Evolutionary conservation across 2,329 filamentous ascomycete species (phyloP), one percentile per base, ranked within the genome.

Genomic region (Botrytis squamosa): DNA sequence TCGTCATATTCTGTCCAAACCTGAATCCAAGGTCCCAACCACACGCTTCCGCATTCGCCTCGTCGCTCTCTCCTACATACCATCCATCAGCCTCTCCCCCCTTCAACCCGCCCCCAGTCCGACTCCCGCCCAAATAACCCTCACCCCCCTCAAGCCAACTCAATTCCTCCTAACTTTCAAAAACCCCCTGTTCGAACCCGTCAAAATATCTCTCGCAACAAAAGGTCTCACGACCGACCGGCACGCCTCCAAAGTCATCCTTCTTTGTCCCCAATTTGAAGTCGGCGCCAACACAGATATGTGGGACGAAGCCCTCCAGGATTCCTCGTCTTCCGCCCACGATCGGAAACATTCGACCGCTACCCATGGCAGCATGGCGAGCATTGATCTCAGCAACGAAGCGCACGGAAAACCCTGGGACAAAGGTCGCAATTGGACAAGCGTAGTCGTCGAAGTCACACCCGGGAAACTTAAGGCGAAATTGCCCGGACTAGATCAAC

Each of bases 221-320:
- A 94, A 95, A 0, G 88, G 91, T 38, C 87, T 87, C 16, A 97
- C 93, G 0, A 93, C 94, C 0, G 94, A 94, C 6, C 87, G 90
- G 14, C 92, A 95, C 79, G 87, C 88, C 1, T 92, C 91, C 73
- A 92, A 89, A 79, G 93, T 99, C 74, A 99, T 96, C 0, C 91
- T 99, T 22, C 87, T 99, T 1, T 99, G 95, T 80, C 96, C 96
- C 0, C 91, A 97, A 78, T 98, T 99, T 82, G 93, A 96, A 67
- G 91, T 99, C 63, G 95, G 95, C 76, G 93, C 95, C 74, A 98
- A 97, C 82, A 96, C 93, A n/a, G 92, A 95, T 79, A 89, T 97
- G 83, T 93, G 92, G 92, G 95, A 98, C 79, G 96, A 98, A 80
- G 95, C 95, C 16, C 59, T 73, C 1, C 65, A 70, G 44, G 65